Conservation (phyloP, 2,329 filamentous ascomycete genomes). For the Fusarium robinianum region DNA sequence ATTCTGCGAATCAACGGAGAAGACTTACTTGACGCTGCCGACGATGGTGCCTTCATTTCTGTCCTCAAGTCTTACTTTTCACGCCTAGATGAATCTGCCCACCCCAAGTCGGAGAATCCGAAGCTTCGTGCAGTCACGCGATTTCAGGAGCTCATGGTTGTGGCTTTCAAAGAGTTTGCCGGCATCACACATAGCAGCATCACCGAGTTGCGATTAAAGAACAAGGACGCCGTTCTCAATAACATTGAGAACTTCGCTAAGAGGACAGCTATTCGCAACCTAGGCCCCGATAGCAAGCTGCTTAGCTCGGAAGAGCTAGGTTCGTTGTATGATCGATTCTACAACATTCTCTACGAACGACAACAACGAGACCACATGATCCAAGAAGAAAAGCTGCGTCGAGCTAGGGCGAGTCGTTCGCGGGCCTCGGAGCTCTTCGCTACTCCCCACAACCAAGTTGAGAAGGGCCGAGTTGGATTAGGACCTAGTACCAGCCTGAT, state of each 20-base stretch:
- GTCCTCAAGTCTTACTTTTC: conserved; percentile 95
- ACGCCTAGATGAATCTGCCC: conserved; percentile 90
- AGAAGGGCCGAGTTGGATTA: conserved; percentile 84
- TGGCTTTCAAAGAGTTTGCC: conserved; percentile 97
- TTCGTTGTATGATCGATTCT: conserved; percentile 92
- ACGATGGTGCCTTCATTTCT: conserved; percentile 96
- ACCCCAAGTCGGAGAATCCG: conserved; percentile 92
- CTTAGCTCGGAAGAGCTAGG: conserved; percentile 84
- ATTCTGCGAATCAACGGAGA: conserved; percentile 97
- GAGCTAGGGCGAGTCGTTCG: conserved; percentile 61
- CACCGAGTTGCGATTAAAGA: conserved; percentile 83
- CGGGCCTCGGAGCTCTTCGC: conserved; percentile 47
- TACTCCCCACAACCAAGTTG: conserved; percentile 57
- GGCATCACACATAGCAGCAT: conserved; percentile 94
- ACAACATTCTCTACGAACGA: conserved; percentile 86
- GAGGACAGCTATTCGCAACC: conserved; percentile 91
- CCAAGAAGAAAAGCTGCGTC: conserved; percentile 73
- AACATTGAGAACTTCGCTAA: conserved; percentile 98
- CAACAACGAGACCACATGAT: conserved; percentile 80
- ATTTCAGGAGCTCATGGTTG: conserved; percentile 98
- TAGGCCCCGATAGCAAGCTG: conserved; percentile 94
- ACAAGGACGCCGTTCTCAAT: conserved; percentile 91
- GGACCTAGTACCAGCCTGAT: conserved; percentile 90
- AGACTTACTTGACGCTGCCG: conserved; percentile 87
- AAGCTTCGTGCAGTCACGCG: conserved; percentile 92